These are phyloP conservation scores for Vitis hybrid DNA, from an alignment of 177 flowering plant genomes.

Conservation along the genomic window DNA sequence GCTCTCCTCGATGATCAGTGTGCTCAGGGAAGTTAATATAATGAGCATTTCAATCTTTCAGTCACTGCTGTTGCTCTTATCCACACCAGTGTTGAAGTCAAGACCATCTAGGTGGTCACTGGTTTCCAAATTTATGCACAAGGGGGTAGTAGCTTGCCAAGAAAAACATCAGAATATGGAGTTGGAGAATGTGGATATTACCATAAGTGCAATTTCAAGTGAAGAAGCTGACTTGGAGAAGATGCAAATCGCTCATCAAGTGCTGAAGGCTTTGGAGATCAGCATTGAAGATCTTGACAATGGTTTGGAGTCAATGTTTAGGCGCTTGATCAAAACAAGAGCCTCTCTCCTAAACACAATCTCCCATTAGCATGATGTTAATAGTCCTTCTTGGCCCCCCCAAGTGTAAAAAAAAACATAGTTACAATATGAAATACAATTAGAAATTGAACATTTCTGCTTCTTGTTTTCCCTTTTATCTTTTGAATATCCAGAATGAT, in stretches of 20 bases:
- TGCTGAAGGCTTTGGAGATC: conserved; percentile 24
- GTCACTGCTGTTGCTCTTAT: conserved; percentile 23
- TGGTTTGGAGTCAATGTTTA: conserved; percentile 33
- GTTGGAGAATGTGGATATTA: conserved; percentile 21
- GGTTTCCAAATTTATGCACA: conserved; percentile 34
- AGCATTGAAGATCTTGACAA: conserved; percentile 28
- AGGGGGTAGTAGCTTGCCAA: conserved; percentile 22
- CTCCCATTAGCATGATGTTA: conserved; percentile 23
- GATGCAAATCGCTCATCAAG: conserved; percentile 5
- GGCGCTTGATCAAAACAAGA: conserved; percentile 36
- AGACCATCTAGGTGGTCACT: conserved; percentile 26
- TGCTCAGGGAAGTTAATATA: conserved; percentile 28
- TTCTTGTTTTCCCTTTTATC: no score
- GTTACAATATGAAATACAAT: no score
- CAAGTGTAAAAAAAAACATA: no score
- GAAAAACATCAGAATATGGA: conserved; percentile 16
- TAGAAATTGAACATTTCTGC: no score
- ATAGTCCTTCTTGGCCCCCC: no score
- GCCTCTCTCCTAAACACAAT: conserved; percentile 36
- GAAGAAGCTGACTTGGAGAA: not conserved
- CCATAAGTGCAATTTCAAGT: not conserved
- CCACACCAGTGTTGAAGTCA: conserved; percentile 20
- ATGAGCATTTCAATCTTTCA: conserved; percentile 22
- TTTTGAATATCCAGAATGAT: no score
- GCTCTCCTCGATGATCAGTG: conserved; percentile 23